Base-by-base conservation (phyloP, 2,329 filamentous ascomycete species). In the Exophiala viscosa region DNA sequence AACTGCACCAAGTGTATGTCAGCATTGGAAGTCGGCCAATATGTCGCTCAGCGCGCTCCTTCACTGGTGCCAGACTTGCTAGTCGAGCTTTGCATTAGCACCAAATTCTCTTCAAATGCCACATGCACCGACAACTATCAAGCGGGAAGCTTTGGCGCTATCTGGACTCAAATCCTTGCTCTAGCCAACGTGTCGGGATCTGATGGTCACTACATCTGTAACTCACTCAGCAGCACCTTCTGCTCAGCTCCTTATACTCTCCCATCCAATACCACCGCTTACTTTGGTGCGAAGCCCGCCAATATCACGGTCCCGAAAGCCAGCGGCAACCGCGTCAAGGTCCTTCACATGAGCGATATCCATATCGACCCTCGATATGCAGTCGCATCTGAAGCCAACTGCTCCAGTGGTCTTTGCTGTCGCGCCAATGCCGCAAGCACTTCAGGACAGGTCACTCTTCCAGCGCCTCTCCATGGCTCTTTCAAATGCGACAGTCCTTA, bases 401-500 rank as follows among this genome's bases (percentile, higher is more conserved):
- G 80, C 61, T 71, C 74, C 2, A 69, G 70, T 1, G 66, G 70
- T 8, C 57, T 82, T 53, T 82, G 80, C 62, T 82, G 80, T 58
- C 73, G 79, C 41, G 70, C 69, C 11, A 72, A 77, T 18, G 55
- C 67, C 3, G 60, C 64, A 4, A 65, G 70, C 1, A 63, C 68
- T 6, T 45, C 61, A 36, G 62, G 67, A 23, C 54, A 71, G 47
- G 61, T 74, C 38, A 57, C 69, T 9, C 64, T 78, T 40, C 71
- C 78, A 3, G 78, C 81, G 7, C 74, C 79, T 2, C 65, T 78
- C 0, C 83, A 78, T 61, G 81, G 80, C 2, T 71, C 74, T 17
- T 83, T 75, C 65, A 69, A 70, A 14, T 83, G 81, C 60, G 81
- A 83, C 61, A 79, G 78, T 6, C 80, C 80, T 1, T 82, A 81